Base-by-base conservation (phyloP, 2,329 filamentous ascomycete species). In the Aspergillus sclerotialis region DNA sequence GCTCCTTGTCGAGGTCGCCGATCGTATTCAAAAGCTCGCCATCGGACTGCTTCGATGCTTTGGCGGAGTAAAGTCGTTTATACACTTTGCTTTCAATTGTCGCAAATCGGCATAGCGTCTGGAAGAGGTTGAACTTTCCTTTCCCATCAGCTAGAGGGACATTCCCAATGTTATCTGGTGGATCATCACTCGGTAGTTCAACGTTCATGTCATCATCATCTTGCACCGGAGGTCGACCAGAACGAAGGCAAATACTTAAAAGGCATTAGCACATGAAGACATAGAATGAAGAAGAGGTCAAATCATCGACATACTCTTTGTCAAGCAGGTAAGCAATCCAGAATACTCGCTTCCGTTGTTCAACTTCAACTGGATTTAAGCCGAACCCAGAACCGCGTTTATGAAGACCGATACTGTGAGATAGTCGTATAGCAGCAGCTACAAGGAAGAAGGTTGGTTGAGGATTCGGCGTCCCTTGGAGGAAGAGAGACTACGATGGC, bases 391-490 rank as follows among this genome's bases (percentile, higher is more conserved):
- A 87, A 4, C 89, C 90, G 34, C 84, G 80, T 63, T 95, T 95
- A 64, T 98, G 92, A 23, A 98, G 72, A 13, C 92, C 92, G 51
- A 98, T 95, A 53, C 83, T 94, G 58, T 96, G 90, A 2, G 90
- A 84, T 13, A 94, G 71, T 33, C 92, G 76, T 45, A 96, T 90
- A 3, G 92, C 92, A 9, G 89, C 85, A 4, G 90, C 85, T 18
- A 96, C 82, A 32, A 96, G 74, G 50, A 94, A 82, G 57, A 93
- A 95, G 2, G 86, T 84, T 2, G 92, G 90, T 50, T 98, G 92
- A 0, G 90, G 92, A 52, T 96, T 98, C 0, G 92, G 90, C 0
- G 92, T 96, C 43, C 92, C 92, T 58, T 95, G 87, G 63, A 98
- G 75, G 65, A 96, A 98, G 11, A 95, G 70, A 2, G 88, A 81